Conservation (phyloP, 768 basidiomycete genomes). For the Agrocybe pediades region DNA sequence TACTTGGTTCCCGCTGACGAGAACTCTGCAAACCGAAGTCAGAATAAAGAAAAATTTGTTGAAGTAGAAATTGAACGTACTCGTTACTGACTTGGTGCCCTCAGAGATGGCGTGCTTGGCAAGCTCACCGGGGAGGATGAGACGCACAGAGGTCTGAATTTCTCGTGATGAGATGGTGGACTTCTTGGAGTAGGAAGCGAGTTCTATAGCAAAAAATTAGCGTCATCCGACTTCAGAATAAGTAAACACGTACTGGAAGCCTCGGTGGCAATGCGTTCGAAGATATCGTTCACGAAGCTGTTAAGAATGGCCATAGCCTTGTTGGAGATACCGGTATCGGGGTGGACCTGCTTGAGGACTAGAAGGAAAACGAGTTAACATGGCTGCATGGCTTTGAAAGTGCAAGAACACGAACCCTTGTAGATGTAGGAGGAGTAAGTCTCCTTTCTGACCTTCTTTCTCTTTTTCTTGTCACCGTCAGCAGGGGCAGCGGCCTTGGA, state of each 20-base stretch:
- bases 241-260: constrained; percentile 69
- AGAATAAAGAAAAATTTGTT: neutral
- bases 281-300: constrained; percentile 95
- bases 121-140: constrained; percentile 95
- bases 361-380: constrained; percentile 5
- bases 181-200: constrained; percentile 97
- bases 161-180: constrained; percentile 98
- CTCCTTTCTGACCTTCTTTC: constrained; percentile 85
- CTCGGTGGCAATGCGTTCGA: constrained; percentile 90
- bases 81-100: constrained; percentile 92
- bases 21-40: constrained; percentile 43
- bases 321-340: constrained; percentile 99
- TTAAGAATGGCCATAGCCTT: constrained; percentile 98
- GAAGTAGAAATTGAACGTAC: constrained; percentile 36
- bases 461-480: constrained; percentile 85
- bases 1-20: constrained; percentile 75
- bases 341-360: constrained; percentile 98
- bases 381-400: neutral
- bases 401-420: constrained; percentile 55
- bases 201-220: constrained; percentile 52
- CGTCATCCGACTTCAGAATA: constrained; percentile 1
- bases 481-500: constrained; percentile 62
- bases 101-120: constrained; percentile 95
- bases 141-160: constrained; percentile 95
- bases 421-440: constrained; percentile 94